Conservation (phyloP, 78 protist genomes). For the Chrysochromulina parva region DNA sequence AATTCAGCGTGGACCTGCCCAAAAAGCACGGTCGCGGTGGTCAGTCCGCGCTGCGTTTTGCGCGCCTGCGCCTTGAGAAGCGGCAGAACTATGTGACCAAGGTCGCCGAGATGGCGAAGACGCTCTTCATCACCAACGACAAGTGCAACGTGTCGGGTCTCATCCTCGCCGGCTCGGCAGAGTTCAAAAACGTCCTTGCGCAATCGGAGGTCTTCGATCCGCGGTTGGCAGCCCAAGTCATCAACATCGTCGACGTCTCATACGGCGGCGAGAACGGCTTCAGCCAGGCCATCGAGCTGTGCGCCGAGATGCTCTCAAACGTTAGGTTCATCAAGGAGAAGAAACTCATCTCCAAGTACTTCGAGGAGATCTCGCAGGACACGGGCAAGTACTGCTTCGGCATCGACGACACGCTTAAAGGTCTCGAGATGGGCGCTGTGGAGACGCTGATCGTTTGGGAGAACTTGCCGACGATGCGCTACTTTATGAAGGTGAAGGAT, state of each 20-base stretch:
- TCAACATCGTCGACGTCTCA: constrained; percentile 89
- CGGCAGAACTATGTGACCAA: constrained; percentile 97
- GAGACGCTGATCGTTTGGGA: constrained; percentile 94
- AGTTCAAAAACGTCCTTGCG: constrained; percentile 92
- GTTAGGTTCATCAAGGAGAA: constrained; percentile 98
- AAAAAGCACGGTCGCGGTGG: constrained; percentile 99
- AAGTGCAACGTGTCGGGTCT: constrained; percentile 94
- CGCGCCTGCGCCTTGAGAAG: constrained; percentile 97
- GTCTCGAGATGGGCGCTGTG: constrained; percentile 94
- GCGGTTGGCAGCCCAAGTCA: constrained; percentile 85
- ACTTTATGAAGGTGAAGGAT: constrained; percentile 32
- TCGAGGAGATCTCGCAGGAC: constrained; percentile 96
- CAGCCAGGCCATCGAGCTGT: constrained; percentile 98
- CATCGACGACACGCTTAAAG: constrained; percentile 81
- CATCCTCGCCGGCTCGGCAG: constrained; percentile 99
- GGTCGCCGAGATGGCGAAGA: constrained; percentile 94
- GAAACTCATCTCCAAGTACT: constrained; percentile 92
- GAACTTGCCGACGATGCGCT: constrained; percentile 69
- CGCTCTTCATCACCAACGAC: constrained; percentile 93
- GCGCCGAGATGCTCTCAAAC: constrained; percentile 85
- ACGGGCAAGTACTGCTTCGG: constrained; percentile 93
- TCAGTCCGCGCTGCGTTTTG: constrained; percentile 99
- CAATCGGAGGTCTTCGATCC: constrained; percentile 92
- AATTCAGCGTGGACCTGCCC: constrained; percentile 98
- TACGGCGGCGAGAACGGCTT: constrained; percentile 97